Evolutionary conservation across 805 yeast species (phyloP).

Genomic region (Metschnikowia colocasiae): DNA sequence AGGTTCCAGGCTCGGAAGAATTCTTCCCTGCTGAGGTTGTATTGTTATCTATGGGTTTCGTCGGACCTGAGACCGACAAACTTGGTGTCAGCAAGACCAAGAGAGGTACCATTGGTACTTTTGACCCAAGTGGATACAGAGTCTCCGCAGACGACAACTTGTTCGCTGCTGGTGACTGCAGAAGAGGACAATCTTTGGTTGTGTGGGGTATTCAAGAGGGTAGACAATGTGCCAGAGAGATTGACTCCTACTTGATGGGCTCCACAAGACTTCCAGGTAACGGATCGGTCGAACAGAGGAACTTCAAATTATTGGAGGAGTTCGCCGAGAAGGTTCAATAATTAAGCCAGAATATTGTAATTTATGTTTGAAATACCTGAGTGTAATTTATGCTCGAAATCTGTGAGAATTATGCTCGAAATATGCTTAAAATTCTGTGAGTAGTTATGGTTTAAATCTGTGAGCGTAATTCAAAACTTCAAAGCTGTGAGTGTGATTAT

Average conservation of each 20-base stretch:
- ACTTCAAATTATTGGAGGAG: constrained; percentile 71
- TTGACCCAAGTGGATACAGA: constrained; percentile 59
- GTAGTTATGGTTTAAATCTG: too few relatives aligned
- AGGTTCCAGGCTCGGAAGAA: constrained; percentile 92
- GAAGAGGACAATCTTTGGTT: constrained; percentile 96
- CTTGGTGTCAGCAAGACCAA: constrained; percentile 65
- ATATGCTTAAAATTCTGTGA: too few relatives aligned
- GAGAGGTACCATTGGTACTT: constrained; percentile 79
- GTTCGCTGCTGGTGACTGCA: constrained; percentile 97
- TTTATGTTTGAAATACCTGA: not conserved
- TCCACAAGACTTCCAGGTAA: constrained; percentile 84
- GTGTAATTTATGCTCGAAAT: too few relatives aligned
- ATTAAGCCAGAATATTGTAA: constrained; percentile 11
- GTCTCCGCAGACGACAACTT: constrained; percentile 61
- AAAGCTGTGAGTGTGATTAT: too few relatives aligned
- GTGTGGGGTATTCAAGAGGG: constrained; percentile 99
- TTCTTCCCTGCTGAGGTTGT: constrained; percentile 93
- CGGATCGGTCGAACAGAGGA: constrained; percentile 87
- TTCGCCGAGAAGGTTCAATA: constrained; percentile 52
- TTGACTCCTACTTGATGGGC: constrained; percentile 77
- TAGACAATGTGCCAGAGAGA: constrained; percentile 95
- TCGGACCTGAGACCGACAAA: constrained; percentile 89
- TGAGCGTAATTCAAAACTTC: too few relatives aligned
- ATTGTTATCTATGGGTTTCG: constrained; percentile 92
- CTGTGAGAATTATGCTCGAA: too few relatives aligned